These are phyloP conservation scores for Metschnikowia henanensis DNA, from an alignment of 805 yeast species.

Conservation along the genomic window DNA sequence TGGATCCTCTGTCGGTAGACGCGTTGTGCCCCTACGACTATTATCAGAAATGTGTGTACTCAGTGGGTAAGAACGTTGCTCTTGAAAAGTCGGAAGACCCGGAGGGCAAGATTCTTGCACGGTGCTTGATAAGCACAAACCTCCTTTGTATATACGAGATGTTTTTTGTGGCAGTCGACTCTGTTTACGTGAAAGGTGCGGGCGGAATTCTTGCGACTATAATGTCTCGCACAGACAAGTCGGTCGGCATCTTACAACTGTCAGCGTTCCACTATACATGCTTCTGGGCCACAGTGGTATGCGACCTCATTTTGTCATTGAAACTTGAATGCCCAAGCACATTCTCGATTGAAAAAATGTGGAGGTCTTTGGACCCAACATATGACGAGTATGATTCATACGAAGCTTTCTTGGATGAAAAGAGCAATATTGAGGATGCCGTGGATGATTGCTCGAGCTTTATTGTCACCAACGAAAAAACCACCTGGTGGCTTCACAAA, in stretches of 20 bases:
- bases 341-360: constrained; percentile 31
- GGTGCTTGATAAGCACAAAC: constrained; percentile 39
- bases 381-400: constrained; percentile 21
- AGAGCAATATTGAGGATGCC: constrained; percentile 1
- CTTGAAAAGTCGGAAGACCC: constrained; percentile 23
- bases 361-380: constrained; percentile 34
- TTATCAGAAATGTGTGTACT: constrained; percentile 35
- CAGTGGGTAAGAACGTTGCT: constrained; percentile 32
- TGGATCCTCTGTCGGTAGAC: constrained; percentile 28
- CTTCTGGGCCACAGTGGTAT: constrained; percentile 37
- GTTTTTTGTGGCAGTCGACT: constrained; percentile 37
- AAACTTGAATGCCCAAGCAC: constrained; percentile 32
- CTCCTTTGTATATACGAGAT: constrained; percentile 40
- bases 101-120: constrained; percentile 29
- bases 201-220: constrained; percentile 33
- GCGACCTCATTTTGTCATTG: constrained; percentile 36
- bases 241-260: constrained; percentile 23
- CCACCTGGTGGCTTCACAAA: constrained; percentile 40
- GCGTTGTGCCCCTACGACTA: constrained; percentile 35
- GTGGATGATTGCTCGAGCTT: constrained; percentile 10
- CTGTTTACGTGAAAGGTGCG: constrained; percentile 40
- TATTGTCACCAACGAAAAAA: constrained; percentile 14
- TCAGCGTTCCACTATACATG: constrained; percentile 35
- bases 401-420: constrained; percentile 7
- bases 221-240: constrained; percentile 18